phyloP scores from a whole-genome alignment of 176 grass and related monocot genomes.

The Carex myosuroides region DNA sequence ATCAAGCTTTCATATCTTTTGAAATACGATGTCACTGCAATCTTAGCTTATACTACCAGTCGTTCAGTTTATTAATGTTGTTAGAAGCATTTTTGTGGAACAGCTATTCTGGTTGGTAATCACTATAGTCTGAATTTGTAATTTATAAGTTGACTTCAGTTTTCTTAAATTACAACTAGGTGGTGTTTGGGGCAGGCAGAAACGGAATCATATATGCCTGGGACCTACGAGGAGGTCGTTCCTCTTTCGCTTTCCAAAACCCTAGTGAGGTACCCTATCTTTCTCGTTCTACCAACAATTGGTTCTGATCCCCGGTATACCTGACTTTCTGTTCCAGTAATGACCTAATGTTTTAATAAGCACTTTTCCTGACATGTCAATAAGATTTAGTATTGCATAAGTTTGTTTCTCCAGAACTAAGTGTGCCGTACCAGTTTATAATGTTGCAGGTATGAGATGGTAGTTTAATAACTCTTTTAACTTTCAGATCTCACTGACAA shows the following conservation, averaged over 20 bases:
- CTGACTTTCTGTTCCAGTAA: background rate
- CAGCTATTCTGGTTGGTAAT: background rate
- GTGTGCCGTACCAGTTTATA: background rate
- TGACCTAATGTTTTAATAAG: conserved; percentile 17
- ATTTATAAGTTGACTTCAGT: background rate
- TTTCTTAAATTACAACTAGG: conserved; percentile 27
- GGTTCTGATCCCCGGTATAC: background rate
- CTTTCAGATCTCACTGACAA: background rate
- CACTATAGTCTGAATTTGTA: background rate
- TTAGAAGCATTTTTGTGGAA: background rate
- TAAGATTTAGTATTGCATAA: background rate
- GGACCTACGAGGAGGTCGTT: conserved; percentile 82
- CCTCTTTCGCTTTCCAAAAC: conserved; percentile 86
- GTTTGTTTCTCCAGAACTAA: background rate
- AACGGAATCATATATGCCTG: conserved; percentile 67
- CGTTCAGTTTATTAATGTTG: background rate
- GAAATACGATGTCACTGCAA: background rate
- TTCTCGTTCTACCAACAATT: background rate
- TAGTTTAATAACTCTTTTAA: background rate
- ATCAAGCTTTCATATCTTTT: background rate
- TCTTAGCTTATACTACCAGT: background rate
- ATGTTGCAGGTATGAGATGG: background rate
- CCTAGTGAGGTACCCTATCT: conserved; percentile 49
- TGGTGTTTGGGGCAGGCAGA: conserved; percentile 67
- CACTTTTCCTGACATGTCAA: conserved; percentile 16